These are phyloP conservation scores for Rhizopus delemar DNA, from an alignment of 371 early-diverging fungal genomes.

Conservation along the genomic window DNA sequence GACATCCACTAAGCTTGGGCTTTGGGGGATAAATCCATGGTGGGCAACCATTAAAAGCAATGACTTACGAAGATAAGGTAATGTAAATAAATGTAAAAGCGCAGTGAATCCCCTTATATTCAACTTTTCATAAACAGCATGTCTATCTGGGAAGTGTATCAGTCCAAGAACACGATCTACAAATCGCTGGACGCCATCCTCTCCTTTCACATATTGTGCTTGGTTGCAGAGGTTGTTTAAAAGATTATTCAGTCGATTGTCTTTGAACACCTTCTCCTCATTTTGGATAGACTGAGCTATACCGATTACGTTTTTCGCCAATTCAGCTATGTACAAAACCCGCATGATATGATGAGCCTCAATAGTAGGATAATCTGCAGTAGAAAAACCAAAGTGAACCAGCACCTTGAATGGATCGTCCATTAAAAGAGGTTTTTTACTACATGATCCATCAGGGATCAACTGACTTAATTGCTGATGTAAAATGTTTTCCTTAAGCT, in stretches of 20 bases:
- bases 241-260: conserved; percentile 4
- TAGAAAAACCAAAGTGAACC: conserved; percentile 55
- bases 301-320: conserved; percentile 54
- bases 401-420: conserved; percentile 68
- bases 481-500: conserved; percentile 23
- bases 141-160: not conserved
- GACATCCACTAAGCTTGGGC: conserved; percentile 17
- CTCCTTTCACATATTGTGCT: conserved; percentile 2
- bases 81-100: conserved; percentile 35
- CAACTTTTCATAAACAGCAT: conserved; percentile 20
- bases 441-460: conserved; percentile 12
- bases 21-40: conserved; percentile 46
- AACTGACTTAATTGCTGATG: conserved; percentile 17
- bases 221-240: conserved; percentile 13
- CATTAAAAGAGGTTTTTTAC: conserved; percentile 53
- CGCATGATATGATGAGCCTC: conserved; percentile 66
- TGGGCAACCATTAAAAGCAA: conserved; percentile 44
- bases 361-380: conserved; percentile 36
- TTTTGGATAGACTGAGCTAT: conserved; percentile 29
- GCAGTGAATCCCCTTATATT: conserved; percentile 23
- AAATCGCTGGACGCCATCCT: conserved; percentile 16
- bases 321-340: conserved; percentile 64
- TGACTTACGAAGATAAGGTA: conserved; percentile 47
- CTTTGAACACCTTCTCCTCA: conserved; percentile 16
- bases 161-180: conserved; percentile 12